phyloP scores from a whole-genome alignment of 2,329 filamentous ascomycete genomes.

The Penicillium sp. region DNA sequence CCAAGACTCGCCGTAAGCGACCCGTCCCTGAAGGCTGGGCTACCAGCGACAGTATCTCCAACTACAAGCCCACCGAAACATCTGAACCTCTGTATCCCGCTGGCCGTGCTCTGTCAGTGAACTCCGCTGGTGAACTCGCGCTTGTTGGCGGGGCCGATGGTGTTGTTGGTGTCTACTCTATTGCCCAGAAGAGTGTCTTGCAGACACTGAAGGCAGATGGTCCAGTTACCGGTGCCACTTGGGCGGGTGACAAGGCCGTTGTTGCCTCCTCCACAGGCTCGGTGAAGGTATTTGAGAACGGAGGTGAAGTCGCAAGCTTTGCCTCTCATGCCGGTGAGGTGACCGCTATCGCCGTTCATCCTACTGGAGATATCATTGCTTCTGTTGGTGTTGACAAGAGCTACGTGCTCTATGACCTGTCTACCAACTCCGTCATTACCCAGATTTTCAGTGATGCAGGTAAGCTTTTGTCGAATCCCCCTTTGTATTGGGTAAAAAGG shows the following conservation, averaged over 20 bases:
- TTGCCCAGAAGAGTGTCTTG: conserved; percentile 75
- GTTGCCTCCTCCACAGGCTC: conserved; percentile 75
- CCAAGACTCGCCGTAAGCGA: conserved; percentile 87
- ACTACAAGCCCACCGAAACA: conserved; percentile 58
- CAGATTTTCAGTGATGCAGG: conserved; percentile 80
- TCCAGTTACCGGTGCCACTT: conserved; percentile 67
- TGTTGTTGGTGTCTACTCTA: conserved; percentile 75
- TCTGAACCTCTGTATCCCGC: conserved; percentile 65
- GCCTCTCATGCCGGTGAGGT: conserved; percentile 82
- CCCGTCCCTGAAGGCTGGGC: conserved; percentile 84
- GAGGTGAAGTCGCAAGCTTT: conserved; percentile 70
- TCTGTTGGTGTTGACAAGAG: conserved; percentile 92
- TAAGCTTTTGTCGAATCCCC: conserved; percentile 50
- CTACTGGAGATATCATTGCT: conserved; percentile 78
- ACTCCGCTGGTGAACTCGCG: conserved; percentile 66
- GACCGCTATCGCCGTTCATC: conserved; percentile 78
- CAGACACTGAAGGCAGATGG: conserved; percentile 67
- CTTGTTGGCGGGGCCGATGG: conserved; percentile 77
- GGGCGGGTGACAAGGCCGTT: conserved; percentile 67
- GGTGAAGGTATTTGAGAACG: conserved; percentile 79
- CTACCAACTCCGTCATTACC: conserved; percentile 68
- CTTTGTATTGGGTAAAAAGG: neutral
- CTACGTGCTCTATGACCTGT: conserved; percentile 85
- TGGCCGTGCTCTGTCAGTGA: conserved; percentile 60
- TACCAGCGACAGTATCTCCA: conserved; percentile 70